Percentiles rank a stretch among this genome's conserved stretches.
These are phyloP conservation scores for Chimonanthus salicifolius DNA, from an alignment of 164 flowering plant genomes.

Conservation along the genomic window DNA sequence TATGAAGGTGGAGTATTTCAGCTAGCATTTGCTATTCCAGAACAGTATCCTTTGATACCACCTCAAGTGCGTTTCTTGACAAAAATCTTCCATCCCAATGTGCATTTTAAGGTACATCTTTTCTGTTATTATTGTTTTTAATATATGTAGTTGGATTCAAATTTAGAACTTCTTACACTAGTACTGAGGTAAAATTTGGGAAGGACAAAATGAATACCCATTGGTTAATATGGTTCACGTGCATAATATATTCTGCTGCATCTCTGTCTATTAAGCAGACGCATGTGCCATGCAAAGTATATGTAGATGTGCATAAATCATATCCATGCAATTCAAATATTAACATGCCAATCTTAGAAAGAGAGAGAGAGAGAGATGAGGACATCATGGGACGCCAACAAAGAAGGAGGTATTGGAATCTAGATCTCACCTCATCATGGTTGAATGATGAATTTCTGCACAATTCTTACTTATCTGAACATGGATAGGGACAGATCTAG, in stretches of 20 bases:
- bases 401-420: too few relatives aligned
- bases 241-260: background rate
- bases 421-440: too few relatives aligned
- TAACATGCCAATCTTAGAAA: too few relatives aligned
- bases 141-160: background rate
- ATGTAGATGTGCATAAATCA: too few relatives aligned
- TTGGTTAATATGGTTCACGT: background rate
- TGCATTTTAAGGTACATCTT: conserved; percentile 81
- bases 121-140: background rate
- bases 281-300: too few relatives aligned
- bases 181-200: background rate
- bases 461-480: too few relatives aligned
- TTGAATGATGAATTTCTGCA: too few relatives aligned
- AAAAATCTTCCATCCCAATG: conserved; percentile 97
- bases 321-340: too few relatives aligned
- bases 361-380: too few relatives aligned
- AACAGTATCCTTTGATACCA: conserved; percentile 97
- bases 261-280: too few relatives aligned
- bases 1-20: conserved; percentile 94
- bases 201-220: background rate
- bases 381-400: too few relatives aligned
- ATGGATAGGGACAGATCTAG: too few relatives aligned
- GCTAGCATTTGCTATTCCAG: conserved; percentile 90
- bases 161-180: background rate
- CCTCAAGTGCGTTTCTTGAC: conserved; percentile 96